Evolutionary conservation across 2,329 filamentous ascomycete genomes (phyloP).

Genomic region (Dryadomyces quercus-mongolicae): DNA sequence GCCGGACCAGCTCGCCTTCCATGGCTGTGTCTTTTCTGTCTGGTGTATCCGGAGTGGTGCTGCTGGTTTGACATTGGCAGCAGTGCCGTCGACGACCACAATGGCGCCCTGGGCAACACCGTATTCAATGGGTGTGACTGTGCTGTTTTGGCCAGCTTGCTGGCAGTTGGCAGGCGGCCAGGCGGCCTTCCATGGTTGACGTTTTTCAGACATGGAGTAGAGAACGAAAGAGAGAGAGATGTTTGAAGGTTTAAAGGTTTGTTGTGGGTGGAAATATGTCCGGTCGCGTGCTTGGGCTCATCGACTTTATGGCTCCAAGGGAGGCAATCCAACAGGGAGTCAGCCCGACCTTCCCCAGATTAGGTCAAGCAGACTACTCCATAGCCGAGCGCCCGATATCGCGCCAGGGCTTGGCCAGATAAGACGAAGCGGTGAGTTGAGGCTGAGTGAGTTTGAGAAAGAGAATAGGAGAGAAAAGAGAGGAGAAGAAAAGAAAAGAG

Average conservation of each 20-base stretch:
- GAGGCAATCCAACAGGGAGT: no score
- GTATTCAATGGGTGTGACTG: conserved; percentile 1
- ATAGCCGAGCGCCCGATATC: no score
- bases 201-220: conserved; percentile 6
- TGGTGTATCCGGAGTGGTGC: conserved; percentile 2
- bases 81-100: conserved; percentile 9
- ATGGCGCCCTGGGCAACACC: conserved; percentile 5
- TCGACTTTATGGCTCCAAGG: no score
- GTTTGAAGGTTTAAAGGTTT: no score
- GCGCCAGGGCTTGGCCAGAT: no score
- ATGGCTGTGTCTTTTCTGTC: conserved; percentile 4
- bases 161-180: conserved; percentile 6
- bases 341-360: no score
- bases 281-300: no score
- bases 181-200: conserved; percentile 10
- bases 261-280: no score
- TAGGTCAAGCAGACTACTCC: no score
- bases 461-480: not conserved
- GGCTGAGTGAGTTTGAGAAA: not conserved
- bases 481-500: not conserved
- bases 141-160: no score
- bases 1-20: conserved; percentile 5
- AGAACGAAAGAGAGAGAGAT: no score
- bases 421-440: no score
- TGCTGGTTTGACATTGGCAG: conserved; percentile 9